Base-by-base conservation (phyloP, 805 yeast species). In the Teunomyces tritomae region DNA sequence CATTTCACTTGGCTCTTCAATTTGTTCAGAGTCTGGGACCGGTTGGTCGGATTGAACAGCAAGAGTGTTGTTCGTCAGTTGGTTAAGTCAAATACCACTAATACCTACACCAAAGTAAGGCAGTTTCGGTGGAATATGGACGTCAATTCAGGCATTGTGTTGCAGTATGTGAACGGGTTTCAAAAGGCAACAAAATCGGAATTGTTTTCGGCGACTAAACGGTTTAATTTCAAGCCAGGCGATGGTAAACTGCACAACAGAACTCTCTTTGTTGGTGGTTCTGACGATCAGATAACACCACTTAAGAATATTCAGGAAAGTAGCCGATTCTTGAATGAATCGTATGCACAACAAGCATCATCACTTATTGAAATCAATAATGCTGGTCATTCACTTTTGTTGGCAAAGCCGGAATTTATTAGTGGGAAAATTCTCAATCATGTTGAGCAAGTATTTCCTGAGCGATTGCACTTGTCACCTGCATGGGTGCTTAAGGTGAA, bases 51-150 rank as follows among this genome's bases (percentile, higher is more conserved):
- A 2, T 62, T 84, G 16, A 60, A 72, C 29, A 84, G 90, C 26
- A 53, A 64, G 3, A 81, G 88, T 39, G 89, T 87, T n/a, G 55
- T 60, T 17, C 68, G 87, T 14, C 83, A 82, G 68, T 67, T 84
- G 2, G 55, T 62, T 4, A 47, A 49, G 14, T 11, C 26, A 5
- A 35, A 30, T 33, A 24, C 41, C 24, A 17, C 39, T 16, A 64
- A 69, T 28, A 56, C 70, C 13, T 71, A 66, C 55, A 73, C 74
- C 42, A 75, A 80, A 44, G 58, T 76, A 39, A 68, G 82, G 14
- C 95, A 87, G 62, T 71, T 86, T 34, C 66, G 89, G 42, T 83
- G 88, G 85, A 87, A 87, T 60, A 57, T 85, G 50, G 89, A 84
- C 61, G 77, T 84, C 11, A 71, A 78, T 43, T 75, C 89, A 0